Conservation (phyloP, 2,329 filamentous ascomycete species). For the Colletotrichum noveboracense region DNA sequence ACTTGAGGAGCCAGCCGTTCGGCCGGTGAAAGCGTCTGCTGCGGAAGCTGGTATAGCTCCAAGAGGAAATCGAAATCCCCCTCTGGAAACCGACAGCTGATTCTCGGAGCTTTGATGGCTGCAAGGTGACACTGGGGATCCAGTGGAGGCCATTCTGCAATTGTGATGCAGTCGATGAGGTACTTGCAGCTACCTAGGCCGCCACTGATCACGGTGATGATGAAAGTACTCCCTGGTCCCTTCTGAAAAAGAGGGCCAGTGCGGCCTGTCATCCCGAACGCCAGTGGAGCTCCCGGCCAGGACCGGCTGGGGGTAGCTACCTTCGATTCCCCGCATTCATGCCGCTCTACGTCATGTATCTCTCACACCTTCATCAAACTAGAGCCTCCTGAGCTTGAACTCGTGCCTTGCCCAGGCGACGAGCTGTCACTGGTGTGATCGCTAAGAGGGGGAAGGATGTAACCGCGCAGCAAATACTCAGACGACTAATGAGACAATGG, state of each 20-base stretch:
- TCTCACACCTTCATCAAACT: slow-evolving; percentile 9
- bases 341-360: slow-evolving; percentile 32
- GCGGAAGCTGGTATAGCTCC: not conserved
- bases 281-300: not conserved
- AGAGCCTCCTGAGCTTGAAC: slow-evolving; percentile 7
- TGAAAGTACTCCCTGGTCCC: not conserved
- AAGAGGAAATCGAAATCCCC: not conserved
- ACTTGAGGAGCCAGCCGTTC: not conserved
- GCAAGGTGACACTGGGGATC: not conserved
- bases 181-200: not conserved
- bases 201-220: too few species aligned
- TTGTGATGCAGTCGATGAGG: not conserved
- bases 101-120: not conserved
- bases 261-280: not conserved
- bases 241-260: not conserved
- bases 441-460: slow-evolving; percentile 7
- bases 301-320: slow-evolving; percentile 16
- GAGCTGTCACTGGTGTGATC: slow-evolving; percentile 1
- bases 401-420: not conserved
- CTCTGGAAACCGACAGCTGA: not conserved
- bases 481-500: slow-evolving; percentile 9
- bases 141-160: not conserved
- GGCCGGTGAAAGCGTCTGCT: not conserved
- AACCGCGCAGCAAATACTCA: not conserved
- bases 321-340: slow-evolving; percentile 26